Conservation (phyloP, 352 stramenopile genomes). For the Phytophthora litchii region DNA sequence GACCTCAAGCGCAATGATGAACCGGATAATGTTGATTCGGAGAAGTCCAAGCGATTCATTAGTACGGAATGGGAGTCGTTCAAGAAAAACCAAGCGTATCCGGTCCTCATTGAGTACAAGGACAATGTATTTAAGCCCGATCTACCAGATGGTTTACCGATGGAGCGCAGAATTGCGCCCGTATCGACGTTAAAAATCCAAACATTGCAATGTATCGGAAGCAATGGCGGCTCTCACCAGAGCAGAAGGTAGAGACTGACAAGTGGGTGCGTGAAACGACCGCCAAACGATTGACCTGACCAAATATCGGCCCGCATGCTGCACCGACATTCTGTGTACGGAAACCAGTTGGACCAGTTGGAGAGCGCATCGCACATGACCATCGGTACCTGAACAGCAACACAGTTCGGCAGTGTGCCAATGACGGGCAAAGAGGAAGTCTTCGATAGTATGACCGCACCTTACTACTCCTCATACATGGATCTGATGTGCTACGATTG, state of each 20-base stretch:
- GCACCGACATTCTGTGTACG: conserved; percentile 34
- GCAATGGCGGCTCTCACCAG: no score
- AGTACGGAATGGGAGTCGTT: conserved; percentile 14
- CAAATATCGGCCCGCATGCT: conserved; percentile 27
- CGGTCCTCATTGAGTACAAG: conserved; percentile 13
- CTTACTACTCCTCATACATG: conserved; percentile 26
- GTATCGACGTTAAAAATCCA: no score
- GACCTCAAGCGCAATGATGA: conserved; percentile 4
- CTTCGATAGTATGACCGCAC: conserved; percentile 24
- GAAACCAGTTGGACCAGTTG: conserved; percentile 33
- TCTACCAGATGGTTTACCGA: conserved; percentile 14
- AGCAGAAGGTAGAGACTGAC: conserved; percentile 11
- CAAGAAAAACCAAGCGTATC: not conserved
- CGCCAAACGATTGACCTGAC: conserved; percentile 8
- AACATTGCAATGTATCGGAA: no score
- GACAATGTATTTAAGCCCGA: conserved; percentile 15
- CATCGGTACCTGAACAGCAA: conserved; percentile 25
- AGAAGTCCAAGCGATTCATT: conserved; percentile 14
- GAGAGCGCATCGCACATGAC: conserved; percentile 35
- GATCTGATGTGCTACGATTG: conserved; percentile 20
- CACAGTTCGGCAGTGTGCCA: conserved; percentile 20
- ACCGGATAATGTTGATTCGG: conserved; percentile 11
- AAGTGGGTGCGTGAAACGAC: conserved; percentile 15
- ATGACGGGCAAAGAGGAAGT: no score
- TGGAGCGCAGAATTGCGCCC: no score